Conservation (phyloP, 2,329 filamentous ascomycete genomes). For the Trichoderma sp. region DNA sequence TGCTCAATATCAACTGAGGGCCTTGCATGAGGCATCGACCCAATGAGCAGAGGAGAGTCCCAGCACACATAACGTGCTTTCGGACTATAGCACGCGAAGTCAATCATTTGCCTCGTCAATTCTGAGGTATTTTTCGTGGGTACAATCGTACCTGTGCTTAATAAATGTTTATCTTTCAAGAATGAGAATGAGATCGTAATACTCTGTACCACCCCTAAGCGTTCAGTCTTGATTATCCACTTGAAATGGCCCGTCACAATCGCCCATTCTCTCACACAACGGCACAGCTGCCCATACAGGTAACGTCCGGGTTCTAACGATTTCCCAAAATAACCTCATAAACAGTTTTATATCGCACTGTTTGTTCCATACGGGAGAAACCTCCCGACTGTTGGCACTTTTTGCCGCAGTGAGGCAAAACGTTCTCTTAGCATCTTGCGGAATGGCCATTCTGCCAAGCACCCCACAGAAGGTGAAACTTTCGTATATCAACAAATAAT, state of each 20-base stretch:
- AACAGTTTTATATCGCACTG: not conserved
- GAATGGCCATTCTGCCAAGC: not conserved
- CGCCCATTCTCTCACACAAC: not conserved
- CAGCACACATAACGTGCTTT: not conserved
- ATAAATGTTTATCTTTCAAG: not conserved
- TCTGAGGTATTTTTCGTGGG: not conserved
- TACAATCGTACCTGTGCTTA: not conserved
- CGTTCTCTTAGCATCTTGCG: not conserved
- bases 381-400: not conserved
- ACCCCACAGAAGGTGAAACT: not conserved
- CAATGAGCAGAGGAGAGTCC: not conserved
- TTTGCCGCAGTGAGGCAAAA: not conserved
- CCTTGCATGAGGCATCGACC: not conserved
- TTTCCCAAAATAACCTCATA: not conserved
- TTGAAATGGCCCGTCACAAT: not conserved
- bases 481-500: slow-evolving; percentile 5
- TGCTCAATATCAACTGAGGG: not conserved
- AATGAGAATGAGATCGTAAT: not conserved
- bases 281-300: not conserved
- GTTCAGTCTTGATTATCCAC: not conserved
- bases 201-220: not conserved
- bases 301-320: not conserved
- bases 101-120: not conserved
- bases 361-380: not conserved
- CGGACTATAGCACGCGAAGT: not conserved